Evolutionary conservation across 2,329 filamentous ascomycete genomes (phyloP).

Genomic region (Byssoonygena ceratinophila): DNA sequence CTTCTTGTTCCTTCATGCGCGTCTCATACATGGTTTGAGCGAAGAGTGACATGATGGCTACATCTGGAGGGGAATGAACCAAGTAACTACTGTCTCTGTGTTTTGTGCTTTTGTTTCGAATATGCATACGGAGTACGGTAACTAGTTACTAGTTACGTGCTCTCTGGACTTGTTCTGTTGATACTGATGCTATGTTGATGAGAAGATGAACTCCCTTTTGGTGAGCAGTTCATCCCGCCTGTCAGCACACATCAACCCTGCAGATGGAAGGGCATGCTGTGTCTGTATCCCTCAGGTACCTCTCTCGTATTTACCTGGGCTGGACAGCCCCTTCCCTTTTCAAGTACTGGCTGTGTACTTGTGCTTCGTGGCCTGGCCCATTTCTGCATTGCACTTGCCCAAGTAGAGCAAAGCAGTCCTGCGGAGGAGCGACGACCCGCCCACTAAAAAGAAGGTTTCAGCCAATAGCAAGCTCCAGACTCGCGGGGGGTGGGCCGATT

Average conservation of each 20-base stretch:
- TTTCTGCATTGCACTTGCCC: not conserved
- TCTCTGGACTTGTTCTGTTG: too few species aligned
- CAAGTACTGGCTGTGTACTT: not conserved
- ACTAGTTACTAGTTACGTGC: too few species aligned
- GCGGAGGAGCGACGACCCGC: not conserved
- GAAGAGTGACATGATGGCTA: slow-evolving; percentile 3
- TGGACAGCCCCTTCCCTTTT: not conserved
- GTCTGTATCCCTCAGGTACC: slow-evolving; percentile 6
- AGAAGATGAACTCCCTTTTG: not conserved
- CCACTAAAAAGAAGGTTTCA: too few species aligned
- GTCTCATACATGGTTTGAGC: not conserved
- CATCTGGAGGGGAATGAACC: not conserved
- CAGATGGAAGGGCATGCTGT: not conserved
- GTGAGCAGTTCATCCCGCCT: not conserved
- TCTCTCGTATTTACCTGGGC: not conserved
- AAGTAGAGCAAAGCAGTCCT: not conserved
- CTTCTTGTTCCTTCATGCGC: not conserved
- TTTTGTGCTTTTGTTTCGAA: too few species aligned
- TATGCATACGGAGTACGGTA: too few species aligned
- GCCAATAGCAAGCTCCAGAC: too few species aligned
- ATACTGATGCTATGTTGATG: too few species aligned
- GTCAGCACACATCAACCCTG: not conserved
- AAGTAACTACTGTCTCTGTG: too few species aligned
- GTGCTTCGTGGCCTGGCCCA: too few species aligned
- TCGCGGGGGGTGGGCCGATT: too few species aligned